Percentiles rank a stretch among this genome's conserved stretches.
These are phyloP conservation scores for Exophiala mesophila DNA, from an alignment of 2,329 filamentous ascomycete species.

Conservation along the genomic window DNA sequence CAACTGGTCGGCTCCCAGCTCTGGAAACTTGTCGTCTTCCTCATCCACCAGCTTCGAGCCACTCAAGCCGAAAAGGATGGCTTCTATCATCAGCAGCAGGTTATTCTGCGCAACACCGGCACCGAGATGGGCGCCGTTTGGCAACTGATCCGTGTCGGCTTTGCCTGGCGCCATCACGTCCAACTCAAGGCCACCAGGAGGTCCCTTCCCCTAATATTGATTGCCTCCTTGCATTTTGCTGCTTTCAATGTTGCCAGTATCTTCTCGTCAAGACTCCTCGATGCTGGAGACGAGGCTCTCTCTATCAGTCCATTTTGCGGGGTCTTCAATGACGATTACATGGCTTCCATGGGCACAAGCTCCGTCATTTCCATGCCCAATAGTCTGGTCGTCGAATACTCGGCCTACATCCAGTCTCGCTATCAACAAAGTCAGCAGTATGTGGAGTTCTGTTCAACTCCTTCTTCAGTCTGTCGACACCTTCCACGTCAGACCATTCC, in stretches of 20 bases:
- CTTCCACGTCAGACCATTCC: not conserved
- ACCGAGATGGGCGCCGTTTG: slow-evolving; percentile 8
- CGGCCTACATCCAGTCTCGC: slow-evolving; percentile 2
- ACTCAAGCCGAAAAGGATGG: not conserved
- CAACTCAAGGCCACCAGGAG: slow-evolving; percentile 2
- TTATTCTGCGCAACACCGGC: slow-evolving; percentile 8
- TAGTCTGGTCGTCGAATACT: slow-evolving; percentile 3
- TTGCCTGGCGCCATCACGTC: slow-evolving; percentile 9
- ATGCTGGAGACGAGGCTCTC: slow-evolving; percentile 6
- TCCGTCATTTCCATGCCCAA: not conserved
- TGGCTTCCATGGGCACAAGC: not conserved
- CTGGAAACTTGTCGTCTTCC: slow-evolving; percentile 8
- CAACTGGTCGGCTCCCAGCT: slow-evolving; percentile 9
- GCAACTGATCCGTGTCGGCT: slow-evolving; percentile 1
- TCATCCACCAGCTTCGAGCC: slow-evolving; percentile 4
- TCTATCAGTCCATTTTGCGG: slow-evolving; percentile 6
- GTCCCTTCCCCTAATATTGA: slow-evolving; percentile 6
- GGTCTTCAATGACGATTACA: slow-evolving; percentile 2
- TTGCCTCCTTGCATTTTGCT: slow-evolving; percentile 3
- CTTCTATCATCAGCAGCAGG: slow-evolving; percentile 14
- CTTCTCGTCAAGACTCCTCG: slow-evolving; percentile 7
- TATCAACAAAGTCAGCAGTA: slow-evolving; percentile 8
- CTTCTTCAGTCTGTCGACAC: slow-evolving; percentile 1
- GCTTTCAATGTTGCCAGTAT: slow-evolving; percentile 3
- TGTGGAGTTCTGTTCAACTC: slow-evolving; percentile 7